These are phyloP conservation scores for Trametes punicea DNA, from an alignment of 768 basidiomycete species.

Conservation along the genomic window DNA sequence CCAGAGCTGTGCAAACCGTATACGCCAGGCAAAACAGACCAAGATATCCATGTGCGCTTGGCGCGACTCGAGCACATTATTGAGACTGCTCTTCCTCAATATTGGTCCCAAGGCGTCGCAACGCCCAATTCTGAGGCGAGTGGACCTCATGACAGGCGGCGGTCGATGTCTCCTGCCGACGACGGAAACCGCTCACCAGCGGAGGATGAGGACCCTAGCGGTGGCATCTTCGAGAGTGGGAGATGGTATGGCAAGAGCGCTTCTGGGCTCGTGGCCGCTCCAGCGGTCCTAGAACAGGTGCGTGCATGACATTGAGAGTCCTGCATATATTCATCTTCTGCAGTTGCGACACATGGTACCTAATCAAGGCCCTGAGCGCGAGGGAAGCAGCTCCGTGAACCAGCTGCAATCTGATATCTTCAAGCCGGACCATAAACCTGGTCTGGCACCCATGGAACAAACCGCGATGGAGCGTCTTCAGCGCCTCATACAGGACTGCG, in stretches of 20 bases:
- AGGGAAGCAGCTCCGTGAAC: conserved; percentile 9
- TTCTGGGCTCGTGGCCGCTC: conserved; percentile 78
- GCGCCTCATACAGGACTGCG: conserved; percentile 87
- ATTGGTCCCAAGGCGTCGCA: conserved; percentile 44
- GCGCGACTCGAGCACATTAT: conserved; percentile 79
- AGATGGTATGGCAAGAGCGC: conserved; percentile 86
- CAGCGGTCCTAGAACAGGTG: conserved; percentile 77
- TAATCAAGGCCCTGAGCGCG: neutral
- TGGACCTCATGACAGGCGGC: conserved; percentile 31
- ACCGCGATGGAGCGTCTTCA: conserved; percentile 80
- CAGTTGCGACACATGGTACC: conserved; percentile 17
- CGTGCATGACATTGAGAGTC: conserved; percentile 5
- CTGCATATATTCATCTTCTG: neutral
- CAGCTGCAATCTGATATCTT: conserved; percentile 2
- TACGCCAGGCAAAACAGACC: conserved; percentile 82
- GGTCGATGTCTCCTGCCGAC: conserved; percentile 53
- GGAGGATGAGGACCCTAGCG: conserved; percentile 74
- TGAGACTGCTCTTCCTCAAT: conserved; percentile 76
- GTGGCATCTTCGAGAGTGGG: conserved; percentile 77
- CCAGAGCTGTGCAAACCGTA: conserved; percentile 87
- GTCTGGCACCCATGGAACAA: conserved; percentile 29
- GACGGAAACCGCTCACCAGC: conserved; percentile 70
- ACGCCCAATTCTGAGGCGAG: conserved; percentile 19
- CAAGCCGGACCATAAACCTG: conserved; percentile 32
- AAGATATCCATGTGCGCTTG: conserved; percentile 72